Evolutionary conservation across 139 green algal species (phyloP), one percentile per base, ranked within the genome.

Genomic region (Closterium sp.): DNA sequence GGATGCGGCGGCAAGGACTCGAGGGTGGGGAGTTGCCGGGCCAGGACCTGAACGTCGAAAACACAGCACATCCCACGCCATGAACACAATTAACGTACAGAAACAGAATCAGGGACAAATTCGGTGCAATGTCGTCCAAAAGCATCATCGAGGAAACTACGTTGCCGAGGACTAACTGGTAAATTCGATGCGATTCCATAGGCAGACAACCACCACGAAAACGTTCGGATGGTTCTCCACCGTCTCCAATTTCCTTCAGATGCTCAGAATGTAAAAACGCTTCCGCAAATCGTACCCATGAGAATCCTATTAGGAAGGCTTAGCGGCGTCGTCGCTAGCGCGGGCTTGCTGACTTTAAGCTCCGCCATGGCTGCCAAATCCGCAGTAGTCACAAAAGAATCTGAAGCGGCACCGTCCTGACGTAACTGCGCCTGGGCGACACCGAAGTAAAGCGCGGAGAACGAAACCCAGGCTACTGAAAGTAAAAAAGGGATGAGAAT

Each of bases 1-100:
- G 27, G 73, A 86, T 19, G 92, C 92, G 28, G 92, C 92, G n/a
- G 88, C 24, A 11, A 94, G 91, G 42, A 94, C 87, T 30, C 92
- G 22, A 24, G 92, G 92, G 88, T 94, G 92, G 31, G 92, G 84
- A 27, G 92, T 94, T 22, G 92, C 95, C 27, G 92, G 62, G 62
- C 62, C 62, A 79, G 62, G 62, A 79, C 62, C 62, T 79, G 62
- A 79, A 79, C 7, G 38, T 50, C 13, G 4, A 50, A 50, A 50
- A 50, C 38, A 50, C 38, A 50, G 38, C 13, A 17, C 32, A 50
- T 0, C 38, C 38, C 38, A 50, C 5, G 38, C 62, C 17, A 79
- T 79, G 62, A 79, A 79, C 17, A 70, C 0, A 70, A 2, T 70
- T 70, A 0, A 79, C 17, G 62, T 4, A 79, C 62, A 79, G 11